Base-by-base conservation (phyloP, 306 rosid species). In the Vicia sativa region DNA sequence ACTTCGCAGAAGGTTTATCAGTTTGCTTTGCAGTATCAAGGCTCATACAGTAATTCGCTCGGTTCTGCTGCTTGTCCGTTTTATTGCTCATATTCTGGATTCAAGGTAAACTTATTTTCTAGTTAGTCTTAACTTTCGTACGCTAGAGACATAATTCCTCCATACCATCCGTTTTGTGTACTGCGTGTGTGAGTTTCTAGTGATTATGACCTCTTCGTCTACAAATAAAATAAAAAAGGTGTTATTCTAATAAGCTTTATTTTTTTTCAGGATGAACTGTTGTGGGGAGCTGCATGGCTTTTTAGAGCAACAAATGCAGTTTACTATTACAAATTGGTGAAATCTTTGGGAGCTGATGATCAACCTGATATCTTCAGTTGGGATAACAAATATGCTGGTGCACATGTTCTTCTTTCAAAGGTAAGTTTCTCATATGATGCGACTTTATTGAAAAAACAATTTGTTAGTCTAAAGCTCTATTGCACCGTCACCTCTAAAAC, bases 201-300 rank as follows among this genome's bases (percentile, higher is more conserved):
- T 25, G 28, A 3, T 25, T 25, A 25, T 25, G 28, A 25, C 28
- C 28, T 2, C 28, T 25, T 25, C 28, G 28, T 25, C 28, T 25
- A 25, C 28, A 0, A 3, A 25, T 25, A 25, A 25, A 25, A n/a
- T n/a, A n/a, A 25, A 25, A 25, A 2, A 1, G 4, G 2, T 25
- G 58, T 42, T 34, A 31, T 58, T 23, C 62, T 57, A 55, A 43
- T 26, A 78, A 11, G 48, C 11, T 21, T 31, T 50, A 11, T 43
- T 41, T 11, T 26, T 19, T 46, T 68, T 42, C 42, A 89, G 98
- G 98, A 93, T 74, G 98, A 93, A 65, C 79, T 90, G 38, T 57
- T 93, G 67, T 88, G 98, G 98, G 98, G 93, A 64, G 97, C 91
- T 75, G 81, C 98, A 19, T 93, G 98, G 96, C 91, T 93, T 50